Conservation (phyloP, 176 grass and related monocot species). For the Juncus inflexus region DNA sequence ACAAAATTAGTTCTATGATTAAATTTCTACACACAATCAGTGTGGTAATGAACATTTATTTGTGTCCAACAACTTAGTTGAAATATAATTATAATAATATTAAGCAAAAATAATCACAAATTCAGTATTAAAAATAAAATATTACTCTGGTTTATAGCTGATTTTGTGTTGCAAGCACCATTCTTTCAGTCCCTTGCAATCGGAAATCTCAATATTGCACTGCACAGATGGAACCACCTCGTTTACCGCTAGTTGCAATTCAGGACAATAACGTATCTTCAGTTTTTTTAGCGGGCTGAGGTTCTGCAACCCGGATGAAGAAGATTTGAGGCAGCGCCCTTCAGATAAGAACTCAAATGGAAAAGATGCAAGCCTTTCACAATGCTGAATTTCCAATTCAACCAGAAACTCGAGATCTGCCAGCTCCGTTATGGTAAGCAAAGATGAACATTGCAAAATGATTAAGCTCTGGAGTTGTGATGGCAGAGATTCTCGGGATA, state of each 20-base stretch:
- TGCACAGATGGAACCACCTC: background rate
- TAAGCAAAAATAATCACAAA: too few relatives aligned
- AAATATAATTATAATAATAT: too few relatives aligned
- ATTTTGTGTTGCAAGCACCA: slow-evolving; percentile 11
- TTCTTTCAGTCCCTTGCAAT: background rate
- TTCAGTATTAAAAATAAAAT: too few relatives aligned
- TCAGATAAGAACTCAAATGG: background rate
- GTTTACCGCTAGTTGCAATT: background rate
- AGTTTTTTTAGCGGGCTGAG: background rate
- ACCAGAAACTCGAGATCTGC: background rate
- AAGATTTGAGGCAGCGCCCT: background rate
- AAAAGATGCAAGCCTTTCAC: background rate
- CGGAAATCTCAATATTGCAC: background rate
- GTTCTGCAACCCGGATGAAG: background rate
- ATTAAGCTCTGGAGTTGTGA: background rate
- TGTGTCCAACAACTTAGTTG: too few relatives aligned
- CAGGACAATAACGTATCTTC: background rate
- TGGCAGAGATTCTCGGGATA: slow-evolving; percentile 4
- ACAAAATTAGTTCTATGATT: too few relatives aligned
- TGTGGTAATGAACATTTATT: too few relatives aligned
- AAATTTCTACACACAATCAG: too few relatives aligned
- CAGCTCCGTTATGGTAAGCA: background rate
- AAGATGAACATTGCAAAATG: background rate
- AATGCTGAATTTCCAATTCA: background rate
- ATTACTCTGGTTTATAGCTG: background rate